Evolutionary conservation across 345 rosid species (phyloP), one percentile per base, ranked within the genome.

Genomic region (Arabis alpina): DNA sequence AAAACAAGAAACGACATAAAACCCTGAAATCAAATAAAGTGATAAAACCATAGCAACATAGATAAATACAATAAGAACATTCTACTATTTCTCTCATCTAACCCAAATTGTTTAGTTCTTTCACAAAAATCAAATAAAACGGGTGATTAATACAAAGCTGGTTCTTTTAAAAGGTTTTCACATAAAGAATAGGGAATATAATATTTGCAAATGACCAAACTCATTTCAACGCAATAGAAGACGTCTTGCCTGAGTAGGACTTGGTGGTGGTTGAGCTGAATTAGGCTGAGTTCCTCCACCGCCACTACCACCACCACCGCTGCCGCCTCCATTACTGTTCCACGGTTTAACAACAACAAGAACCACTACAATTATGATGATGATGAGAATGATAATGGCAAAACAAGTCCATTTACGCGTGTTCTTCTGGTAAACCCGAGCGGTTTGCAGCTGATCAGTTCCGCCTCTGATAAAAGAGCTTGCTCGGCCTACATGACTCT

Each of bases 401-500:
- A 27, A 72, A 80, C 96, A 91, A 3, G 82, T 88, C 97, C 93
- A 94, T 80, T 89, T 91, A 56, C 93, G 76, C 24, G 93, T 76
- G 67, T 74, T 91, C 72, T 84, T 90, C 92, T 89, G 99, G 49
- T 72, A 77, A 42, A 39, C 65, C 65, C 93, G 81, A 0, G 98
- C 99, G 0, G 71, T 76, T n/a, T 82, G 84, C 57, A 94, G 64
- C 30, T 74, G 75, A 39, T 77, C 74, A 1, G 93, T 78, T 2
- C 92, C 98, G 0, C 85, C 86, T 7, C 81, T 75, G 16, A 95
- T 85, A 40, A 78, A 84, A 2, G 99, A 92, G 61, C 68, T 80
- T 32, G 99, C 99, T 74, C 92, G 71, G 6, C 79, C 80, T 51
- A 90, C 91, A 19, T 92, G 85, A 85, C 85, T 85, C 73, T 92